These are phyloP conservation scores for Millerozyma miso DNA, from an alignment of 805 yeast species.

Conservation along the genomic window DNA sequence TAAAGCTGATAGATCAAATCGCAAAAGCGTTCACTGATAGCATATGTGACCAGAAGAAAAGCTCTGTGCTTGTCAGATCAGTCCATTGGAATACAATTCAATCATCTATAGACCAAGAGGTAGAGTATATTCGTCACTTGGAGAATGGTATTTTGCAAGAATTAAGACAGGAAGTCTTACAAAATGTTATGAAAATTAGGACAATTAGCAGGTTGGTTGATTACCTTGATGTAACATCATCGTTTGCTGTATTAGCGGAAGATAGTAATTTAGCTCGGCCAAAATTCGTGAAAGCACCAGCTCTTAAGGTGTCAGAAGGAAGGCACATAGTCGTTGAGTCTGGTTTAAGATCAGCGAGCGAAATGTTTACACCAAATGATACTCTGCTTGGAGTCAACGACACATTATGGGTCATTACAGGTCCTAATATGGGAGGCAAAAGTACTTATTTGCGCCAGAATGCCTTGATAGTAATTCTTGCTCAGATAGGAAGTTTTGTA, in stretches of 20 bases:
- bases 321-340: conserved; percentile 86
- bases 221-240: conserved; percentile 63
- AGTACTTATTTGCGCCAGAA: conserved; percentile 72
- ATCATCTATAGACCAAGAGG: conserved; percentile 45
- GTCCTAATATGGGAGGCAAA: conserved; percentile 90
- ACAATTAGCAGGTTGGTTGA: conserved; percentile 51
- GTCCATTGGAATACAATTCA: conserved; percentile 50
- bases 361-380: conserved; percentile 43
- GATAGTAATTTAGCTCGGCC: conserved; percentile 72
- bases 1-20: conserved; percentile 21
- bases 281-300: conserved; percentile 43
- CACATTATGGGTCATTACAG: conserved; percentile 59
- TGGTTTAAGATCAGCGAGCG: conserved; percentile 49
- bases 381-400: conserved; percentile 21
- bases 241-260: conserved; percentile 68
- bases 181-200: conserved; percentile 44
- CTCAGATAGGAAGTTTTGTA: conserved; percentile 70
- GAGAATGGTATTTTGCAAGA: conserved; percentile 52
- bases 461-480: conserved; percentile 66
- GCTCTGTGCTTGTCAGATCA: conserved; percentile 42
- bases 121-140: conserved; percentile 46
- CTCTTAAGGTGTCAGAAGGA: conserved; percentile 56
- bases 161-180: conserved; percentile 46
- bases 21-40: conserved; percentile 16
- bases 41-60: conserved; percentile 33